Conservation (phyloP, 148 eudicot genomes). For the Camellia japonica region DNA sequence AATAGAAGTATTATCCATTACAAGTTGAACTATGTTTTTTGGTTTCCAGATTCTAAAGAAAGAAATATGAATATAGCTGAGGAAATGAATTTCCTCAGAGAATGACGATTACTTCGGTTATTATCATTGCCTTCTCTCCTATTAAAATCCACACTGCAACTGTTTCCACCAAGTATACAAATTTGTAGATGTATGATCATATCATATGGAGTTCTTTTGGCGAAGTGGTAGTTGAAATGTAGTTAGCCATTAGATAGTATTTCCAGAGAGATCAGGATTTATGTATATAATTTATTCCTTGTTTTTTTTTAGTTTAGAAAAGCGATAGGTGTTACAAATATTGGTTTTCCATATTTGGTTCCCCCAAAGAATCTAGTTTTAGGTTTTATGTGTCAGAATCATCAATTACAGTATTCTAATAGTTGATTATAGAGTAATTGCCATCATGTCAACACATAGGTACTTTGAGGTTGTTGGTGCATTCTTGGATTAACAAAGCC, state of each 20-base stretch:
- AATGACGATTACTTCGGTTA: not conserved
- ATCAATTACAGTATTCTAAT: not conserved
- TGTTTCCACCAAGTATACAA: not conserved
- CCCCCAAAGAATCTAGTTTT: not conserved
- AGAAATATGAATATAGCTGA: not conserved
- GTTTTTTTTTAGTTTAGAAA: too few relatives aligned
- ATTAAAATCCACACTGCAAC: not conserved
- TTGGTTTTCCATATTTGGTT: not conserved
- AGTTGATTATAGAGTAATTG: not conserved
- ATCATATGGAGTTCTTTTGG: not conserved
- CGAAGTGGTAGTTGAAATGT: not conserved
- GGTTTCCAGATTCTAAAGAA: constrained; percentile 7
- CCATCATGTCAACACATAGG: not conserved
- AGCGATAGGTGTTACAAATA: not conserved
- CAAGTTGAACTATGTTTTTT: not conserved
- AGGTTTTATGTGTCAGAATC: not conserved
- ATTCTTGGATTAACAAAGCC: not conserved
- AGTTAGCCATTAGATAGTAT: constrained; percentile 4
- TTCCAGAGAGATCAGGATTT: not conserved
- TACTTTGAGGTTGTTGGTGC: not conserved
- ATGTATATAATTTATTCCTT: not conserved
- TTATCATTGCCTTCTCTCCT: not conserved
- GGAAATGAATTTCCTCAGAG: not conserved
- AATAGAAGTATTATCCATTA: not conserved
- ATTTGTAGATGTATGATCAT: not conserved